Conservation (phyloP, 176 grass and related monocot species). For the Eleusine indica region DNA sequence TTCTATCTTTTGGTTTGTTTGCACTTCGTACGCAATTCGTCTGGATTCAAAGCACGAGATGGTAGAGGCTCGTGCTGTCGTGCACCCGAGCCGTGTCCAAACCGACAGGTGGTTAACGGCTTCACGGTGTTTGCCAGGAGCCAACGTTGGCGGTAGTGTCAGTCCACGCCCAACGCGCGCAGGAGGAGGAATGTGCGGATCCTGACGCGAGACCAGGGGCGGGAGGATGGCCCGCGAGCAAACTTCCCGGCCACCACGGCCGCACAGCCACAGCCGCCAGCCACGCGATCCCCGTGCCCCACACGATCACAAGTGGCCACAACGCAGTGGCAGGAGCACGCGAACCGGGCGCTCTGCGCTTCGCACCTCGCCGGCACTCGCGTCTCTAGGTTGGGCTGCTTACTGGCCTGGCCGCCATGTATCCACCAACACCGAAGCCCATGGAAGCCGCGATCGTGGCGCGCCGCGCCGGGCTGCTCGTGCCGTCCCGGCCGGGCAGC, state of each 20-base stretch:
- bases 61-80: too few relatives aligned
- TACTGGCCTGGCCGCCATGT: not conserved
- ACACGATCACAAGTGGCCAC: not conserved
- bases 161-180: too few relatives aligned
- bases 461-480: slow-evolving; percentile 32
- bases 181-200: not conserved
- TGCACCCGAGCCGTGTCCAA: too few relatives aligned
- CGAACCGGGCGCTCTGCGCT: not conserved
- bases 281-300: slow-evolving; percentile 25
- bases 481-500: not conserved
- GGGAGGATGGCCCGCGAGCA: not conserved
- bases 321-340: not conserved
- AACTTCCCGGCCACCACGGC: slow-evolving; percentile 33
- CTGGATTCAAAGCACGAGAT: too few relatives aligned
- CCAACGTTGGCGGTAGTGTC: too few relatives aligned
- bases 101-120: too few relatives aligned
- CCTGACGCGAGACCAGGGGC: slow-evolving; percentile 44
- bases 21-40: too few relatives aligned
- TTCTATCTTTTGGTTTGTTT: too few relatives aligned
- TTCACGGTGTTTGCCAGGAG: too few relatives aligned
- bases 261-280: slow-evolving; percentile 9
- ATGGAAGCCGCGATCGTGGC: slow-evolving; percentile 44
- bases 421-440: not conserved
- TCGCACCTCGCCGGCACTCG: not conserved
- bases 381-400: not conserved